Evolutionary conservation across 768 basidiomycete genomes (phyloP), one percentile per base, ranked within the genome.

Genomic region (Lactarius akahatsu): DNA sequence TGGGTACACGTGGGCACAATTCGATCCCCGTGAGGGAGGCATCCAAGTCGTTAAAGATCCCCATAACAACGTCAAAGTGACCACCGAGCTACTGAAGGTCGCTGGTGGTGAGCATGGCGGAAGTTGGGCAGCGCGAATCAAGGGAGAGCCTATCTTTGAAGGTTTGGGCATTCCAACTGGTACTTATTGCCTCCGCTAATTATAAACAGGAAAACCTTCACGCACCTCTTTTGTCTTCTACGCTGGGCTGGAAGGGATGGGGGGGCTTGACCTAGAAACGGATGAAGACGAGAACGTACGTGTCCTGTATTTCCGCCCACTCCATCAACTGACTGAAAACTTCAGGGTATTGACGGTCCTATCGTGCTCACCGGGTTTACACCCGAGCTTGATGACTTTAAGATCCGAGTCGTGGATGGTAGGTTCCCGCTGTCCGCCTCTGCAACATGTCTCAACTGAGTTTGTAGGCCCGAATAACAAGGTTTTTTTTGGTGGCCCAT

Each of bases 91-190:
- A 70, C 77, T 97, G 62, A 97, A 97, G 75, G 80, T 94, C n/a
- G 82, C 89, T 18, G 91, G 88, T 54, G 93, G 91, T 15, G 82
- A 84, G 15, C 83, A 92, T 73, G 92, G 92, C 18, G 94, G 94
- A 20, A 92, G 90, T 75, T 95, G 93, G 93, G 92, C 89, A 70
- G 89, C 86, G 13, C 86, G 94, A 63, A 83, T 96, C 69, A 90
- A 87, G 73, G 92, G 93, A 26, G 82, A 86, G 75, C 92, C 93
- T 18, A 78, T 96, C n/a, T 79, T 86, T 66, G 73, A 78, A 69
- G 79, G 94, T 92, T 58, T 32, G 32, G 50, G 64, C 58, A 81
- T 75, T 45, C 13, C 40, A 62, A 36, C 26, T 2, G 41, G 52
- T 38, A 11, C 4, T n/a, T 16, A 11, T 18, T 58, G 3, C 50